These are phyloP conservation scores for Aspergillus niger DNA, from an alignment of 2,329 filamentous ascomycete genomes.

Conservation along the genomic window DNA sequence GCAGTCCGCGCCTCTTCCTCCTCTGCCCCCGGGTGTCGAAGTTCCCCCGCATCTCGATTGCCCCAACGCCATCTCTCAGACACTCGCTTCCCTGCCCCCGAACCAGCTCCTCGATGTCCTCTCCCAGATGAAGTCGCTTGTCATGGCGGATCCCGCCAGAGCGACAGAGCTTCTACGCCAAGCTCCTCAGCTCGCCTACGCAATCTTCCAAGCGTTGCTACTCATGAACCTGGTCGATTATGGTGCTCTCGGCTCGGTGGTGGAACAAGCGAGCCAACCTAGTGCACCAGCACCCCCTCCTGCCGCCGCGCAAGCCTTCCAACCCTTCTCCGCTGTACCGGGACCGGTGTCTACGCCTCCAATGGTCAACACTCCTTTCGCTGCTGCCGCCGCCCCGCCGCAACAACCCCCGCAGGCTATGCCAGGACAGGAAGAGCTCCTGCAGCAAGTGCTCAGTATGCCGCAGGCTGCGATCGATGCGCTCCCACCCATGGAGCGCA, in stretches of 20 bases:
- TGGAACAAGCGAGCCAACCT: slow-evolving; percentile 61
- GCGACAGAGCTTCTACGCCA: slow-evolving; percentile 84
- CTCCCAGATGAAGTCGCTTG: slow-evolving; percentile 88
- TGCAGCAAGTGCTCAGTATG: slow-evolving; percentile 79
- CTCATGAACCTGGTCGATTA: slow-evolving; percentile 91
- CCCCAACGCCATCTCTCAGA: slow-evolving; percentile 88
- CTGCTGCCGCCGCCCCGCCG: slow-evolving; percentile 48
- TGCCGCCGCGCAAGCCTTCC: slow-evolving; percentile 37
- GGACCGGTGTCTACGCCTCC: slow-evolving; percentile 58
- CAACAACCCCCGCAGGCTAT: slow-evolving; percentile 45
- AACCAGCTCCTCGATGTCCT: slow-evolving; percentile 91
- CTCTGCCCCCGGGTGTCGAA: slow-evolving; percentile 81
- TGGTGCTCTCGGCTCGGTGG: slow-evolving; percentile 75
- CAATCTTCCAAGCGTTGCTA: slow-evolving; percentile 90
- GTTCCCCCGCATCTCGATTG: slow-evolving; percentile 80
- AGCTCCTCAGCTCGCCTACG: slow-evolving; percentile 90
- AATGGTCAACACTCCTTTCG: slow-evolving; percentile 44
- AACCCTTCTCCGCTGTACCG: slow-evolving; percentile 40
- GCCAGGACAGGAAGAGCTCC: slow-evolving; percentile 69
- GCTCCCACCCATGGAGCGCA: slow-evolving; percentile 71
- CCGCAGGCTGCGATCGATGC: slow-evolving; percentile 78
- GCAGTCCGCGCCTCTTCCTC: slow-evolving; percentile 64
- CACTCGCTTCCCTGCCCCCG: slow-evolving; percentile 80
- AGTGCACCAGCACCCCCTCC: slow-evolving; percentile 39
- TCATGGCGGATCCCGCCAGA: slow-evolving; percentile 76